Evolutionary conservation across 768 basidiomycete genomes (phyloP).

Genomic region (Tulasnella sp.): DNA sequence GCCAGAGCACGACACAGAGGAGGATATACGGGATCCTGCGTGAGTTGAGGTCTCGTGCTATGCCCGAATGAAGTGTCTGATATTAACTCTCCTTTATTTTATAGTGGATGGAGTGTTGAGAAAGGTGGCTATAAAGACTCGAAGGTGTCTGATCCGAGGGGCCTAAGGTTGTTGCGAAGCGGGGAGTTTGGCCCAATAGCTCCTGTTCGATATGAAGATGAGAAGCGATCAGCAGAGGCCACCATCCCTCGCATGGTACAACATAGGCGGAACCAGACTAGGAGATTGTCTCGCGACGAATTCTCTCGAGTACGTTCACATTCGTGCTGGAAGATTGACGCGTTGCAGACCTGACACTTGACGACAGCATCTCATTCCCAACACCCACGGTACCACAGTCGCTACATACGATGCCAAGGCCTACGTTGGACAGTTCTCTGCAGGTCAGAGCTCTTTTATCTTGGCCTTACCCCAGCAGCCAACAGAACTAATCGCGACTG

Average conservation of each 20-base stretch:
- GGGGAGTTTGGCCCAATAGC: slow-evolving; percentile 70
- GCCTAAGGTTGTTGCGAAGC: slow-evolving; percentile 51
- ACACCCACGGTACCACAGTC: slow-evolving; percentile 68
- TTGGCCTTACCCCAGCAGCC: no score
- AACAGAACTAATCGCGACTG: slow-evolving; percentile 11
- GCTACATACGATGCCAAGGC: slow-evolving; percentile 61
- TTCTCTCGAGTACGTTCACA: slow-evolving; percentile 37
- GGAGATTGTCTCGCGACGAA: slow-evolving; percentile 38
- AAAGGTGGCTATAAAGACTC: slow-evolving; percentile 8
- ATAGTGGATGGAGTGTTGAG: slow-evolving; percentile 14
- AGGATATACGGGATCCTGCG: slow-evolving; percentile 1
- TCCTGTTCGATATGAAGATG: slow-evolving; percentile 33
- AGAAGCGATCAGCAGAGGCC: background rate
- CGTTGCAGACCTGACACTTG: background rate
- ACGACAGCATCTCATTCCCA: slow-evolving; percentile 58
- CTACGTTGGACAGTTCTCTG: slow-evolving; percentile 78
- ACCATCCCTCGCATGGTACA: slow-evolving; percentile 36
- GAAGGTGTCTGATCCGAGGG: slow-evolving; percentile 50
- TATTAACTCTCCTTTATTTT: slow-evolving; percentile 1
- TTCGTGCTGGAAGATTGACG: background rate
- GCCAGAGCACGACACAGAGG: background rate
- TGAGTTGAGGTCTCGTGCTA: background rate
- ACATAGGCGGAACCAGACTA: slow-evolving; percentile 28
- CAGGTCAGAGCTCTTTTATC: slow-evolving; percentile 43
- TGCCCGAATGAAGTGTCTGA: background rate